phyloP scores from a whole-genome alignment of 2,329 filamentous ascomycete genomes.

The Calonectria crousiana region DNA sequence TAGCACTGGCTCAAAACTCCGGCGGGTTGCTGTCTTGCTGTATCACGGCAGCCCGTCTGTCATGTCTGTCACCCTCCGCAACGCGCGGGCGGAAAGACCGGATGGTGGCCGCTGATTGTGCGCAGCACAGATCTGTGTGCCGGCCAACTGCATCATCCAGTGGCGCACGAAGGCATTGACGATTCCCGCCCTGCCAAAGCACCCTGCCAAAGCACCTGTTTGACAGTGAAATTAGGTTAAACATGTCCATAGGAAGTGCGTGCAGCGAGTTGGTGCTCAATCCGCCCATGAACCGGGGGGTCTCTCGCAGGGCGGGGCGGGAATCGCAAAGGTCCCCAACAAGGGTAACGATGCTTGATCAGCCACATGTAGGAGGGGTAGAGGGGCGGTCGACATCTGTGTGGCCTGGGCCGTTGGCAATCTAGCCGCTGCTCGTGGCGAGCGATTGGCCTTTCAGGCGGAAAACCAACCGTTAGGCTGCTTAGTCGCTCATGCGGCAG shows the following conservation, averaged over 20 bases:
- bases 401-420: not conserved
- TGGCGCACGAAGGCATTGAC: not conserved
- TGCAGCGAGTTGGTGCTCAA: constrained; percentile 8
- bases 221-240: not conserved
- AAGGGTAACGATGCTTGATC: constrained; percentile 1
- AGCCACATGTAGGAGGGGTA: constrained; percentile 9
- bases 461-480: not conserved
- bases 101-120: not conserved
- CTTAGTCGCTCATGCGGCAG: not conserved
- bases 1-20: not conserved
- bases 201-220: not conserved
- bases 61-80: not conserved
- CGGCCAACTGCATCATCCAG: not conserved
- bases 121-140: not conserved
- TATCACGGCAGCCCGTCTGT: not conserved
- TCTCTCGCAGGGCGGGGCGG: not conserved
- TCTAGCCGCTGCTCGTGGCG: not conserved
- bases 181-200: constrained; percentile 4
- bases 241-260: constrained; percentile 2
- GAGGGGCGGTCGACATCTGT: not conserved
- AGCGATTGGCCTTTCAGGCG: not conserved
- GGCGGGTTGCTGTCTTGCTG: not conserved
- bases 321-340: constrained; percentile 13
- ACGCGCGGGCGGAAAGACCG: not conserved
- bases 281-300: not conserved